Evolutionary conservation across 2,329 filamentous ascomycete genomes (phyloP), one percentile per base, ranked within the genome.

Genomic region (Chaetomium sp.): DNA sequence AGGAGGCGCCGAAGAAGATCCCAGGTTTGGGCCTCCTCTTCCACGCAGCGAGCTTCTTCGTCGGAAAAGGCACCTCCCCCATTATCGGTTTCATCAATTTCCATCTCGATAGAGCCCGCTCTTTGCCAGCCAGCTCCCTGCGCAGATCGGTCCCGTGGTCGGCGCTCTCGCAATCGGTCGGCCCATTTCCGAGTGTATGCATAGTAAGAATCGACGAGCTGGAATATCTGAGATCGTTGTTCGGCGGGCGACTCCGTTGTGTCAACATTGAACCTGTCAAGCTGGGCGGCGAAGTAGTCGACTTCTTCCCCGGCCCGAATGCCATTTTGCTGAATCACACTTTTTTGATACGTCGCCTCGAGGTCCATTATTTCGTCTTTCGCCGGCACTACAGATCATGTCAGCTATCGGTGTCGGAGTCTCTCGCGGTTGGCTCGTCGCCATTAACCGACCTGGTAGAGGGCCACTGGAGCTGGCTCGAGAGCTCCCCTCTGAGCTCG

Each of bases 1-100:
- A 96, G 79, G 58, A 95, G 76, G 41, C 88, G 81, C 49, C 84
- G 80, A 56, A 97, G 74, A 34, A 97, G 77, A 66, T 95, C 86
- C 94, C 94, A 99, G 0, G 91, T 94, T 65, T 95, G 89, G 42
- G 85, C 83, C 71, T 99, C 94, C 61, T 87, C 80, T 70, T 95
- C 85, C 78, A 90, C 87, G 54, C 82, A 80, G 66, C 79, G 76
- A 10, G 86, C 67, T 58, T 82, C 78, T 52, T 77, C 65, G 0
- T 32, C 12, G 12, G 59, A 59, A 56, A 61, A 62, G 46, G 57
- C 60, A 50, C 59, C 65, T 58, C 62, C 59, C 10, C 61, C 64
- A 27, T 64, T 65, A 34, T 71, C 75, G 42, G 66, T 68, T 42
- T 80, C 79, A 59, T 85, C 82, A 6, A 79, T 64, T 49, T 85